Evolutionary conservation across 2,329 filamentous ascomycete species (phyloP).

Genomic region (Malbranchea zuffiana): DNA sequence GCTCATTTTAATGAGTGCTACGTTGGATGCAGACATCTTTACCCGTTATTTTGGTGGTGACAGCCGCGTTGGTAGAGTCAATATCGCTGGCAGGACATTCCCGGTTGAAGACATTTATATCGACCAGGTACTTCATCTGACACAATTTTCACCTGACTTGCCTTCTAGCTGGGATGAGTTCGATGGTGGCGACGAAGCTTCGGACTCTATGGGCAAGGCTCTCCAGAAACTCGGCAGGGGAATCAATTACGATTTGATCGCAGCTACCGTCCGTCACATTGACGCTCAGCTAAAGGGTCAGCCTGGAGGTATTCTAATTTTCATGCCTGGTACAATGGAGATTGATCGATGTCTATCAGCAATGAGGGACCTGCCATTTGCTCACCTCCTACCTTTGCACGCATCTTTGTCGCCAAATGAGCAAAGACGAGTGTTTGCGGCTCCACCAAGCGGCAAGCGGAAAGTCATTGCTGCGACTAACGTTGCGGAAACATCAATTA

Average conservation of each 20-base stretch:
- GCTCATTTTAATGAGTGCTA: slow-evolving; percentile 91
- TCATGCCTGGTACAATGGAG: slow-evolving; percentile 82
- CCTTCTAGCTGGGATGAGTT: slow-evolving; percentile 25
- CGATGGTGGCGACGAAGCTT: slow-evolving; percentile 34
- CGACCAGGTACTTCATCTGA: slow-evolving; percentile 74
- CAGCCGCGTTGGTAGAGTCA: slow-evolving; percentile 63
- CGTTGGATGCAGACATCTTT: slow-evolving; percentile 79
- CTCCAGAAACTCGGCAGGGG: slow-evolving; percentile 66
- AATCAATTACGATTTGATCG: slow-evolving; percentile 84
- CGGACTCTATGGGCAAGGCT: slow-evolving; percentile 49
- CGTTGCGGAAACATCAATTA: slow-evolving; percentile 96
- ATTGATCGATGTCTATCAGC: slow-evolving; percentile 70
- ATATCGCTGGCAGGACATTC: slow-evolving; percentile 80
- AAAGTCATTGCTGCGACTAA: slow-evolving; percentile 95
- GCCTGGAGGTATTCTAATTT: slow-evolving; percentile 85
- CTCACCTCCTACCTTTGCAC: slow-evolving; percentile 79
- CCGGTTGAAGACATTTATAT: slow-evolving; percentile 84
- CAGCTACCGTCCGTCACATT: slow-evolving; percentile 68
- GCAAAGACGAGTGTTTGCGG: slow-evolving; percentile 74
- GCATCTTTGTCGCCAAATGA: slow-evolving; percentile 82
- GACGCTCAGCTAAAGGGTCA: slow-evolving; percentile 62
- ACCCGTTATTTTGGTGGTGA: slow-evolving; percentile 67
- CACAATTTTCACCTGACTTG: slow-evolving; percentile 50
- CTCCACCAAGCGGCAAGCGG: slow-evolving; percentile 64
- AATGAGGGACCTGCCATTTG: slow-evolving; percentile 51